Percentiles rank a stretch among this genome's conserved stretches.
These are phyloP conservation scores for Daldinia vernicosa DNA, from an alignment of 495 filamentous ascomycete species.

Conservation along the genomic window DNA sequence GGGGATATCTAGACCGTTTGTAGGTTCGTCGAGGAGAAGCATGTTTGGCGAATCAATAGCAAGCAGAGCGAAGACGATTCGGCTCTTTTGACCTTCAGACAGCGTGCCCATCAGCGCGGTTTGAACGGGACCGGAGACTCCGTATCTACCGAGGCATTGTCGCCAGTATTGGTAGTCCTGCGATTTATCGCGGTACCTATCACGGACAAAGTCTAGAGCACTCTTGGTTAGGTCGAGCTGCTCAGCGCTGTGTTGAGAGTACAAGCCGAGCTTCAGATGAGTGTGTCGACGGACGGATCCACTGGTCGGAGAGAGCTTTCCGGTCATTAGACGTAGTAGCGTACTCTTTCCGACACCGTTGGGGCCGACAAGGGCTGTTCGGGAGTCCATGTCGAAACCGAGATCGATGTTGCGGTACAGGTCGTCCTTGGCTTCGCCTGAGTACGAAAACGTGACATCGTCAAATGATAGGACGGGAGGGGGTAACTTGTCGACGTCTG, in stretches of 20 bases:
- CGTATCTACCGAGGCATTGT: slow-evolving; percentile 94
- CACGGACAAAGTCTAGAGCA: slow-evolving; percentile 94
- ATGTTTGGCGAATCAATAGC: slow-evolving; percentile 98
- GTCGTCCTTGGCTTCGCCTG: slow-evolving; percentile 85
- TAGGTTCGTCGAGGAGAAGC: slow-evolving; percentile 97
- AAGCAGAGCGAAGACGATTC: slow-evolving; percentile 96
- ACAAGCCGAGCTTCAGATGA: slow-evolving; percentile 96
- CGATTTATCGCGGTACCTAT: slow-evolving; percentile 86
- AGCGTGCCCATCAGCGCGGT: slow-evolving; percentile 97
- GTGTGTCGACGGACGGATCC: slow-evolving; percentile 91
- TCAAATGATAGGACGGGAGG: slow-evolving; percentile 97
- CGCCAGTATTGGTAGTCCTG: slow-evolving; percentile 99
- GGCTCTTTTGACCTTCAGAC: slow-evolving; percentile 95
- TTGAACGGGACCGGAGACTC: slow-evolving; percentile 89
- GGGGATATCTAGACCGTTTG: slow-evolving; percentile 98
- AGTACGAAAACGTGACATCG: slow-evolving; percentile 97
- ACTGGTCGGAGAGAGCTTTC: slow-evolving; percentile 84
- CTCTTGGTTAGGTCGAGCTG: slow-evolving; percentile 99
- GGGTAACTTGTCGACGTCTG: slow-evolving; percentile 96
- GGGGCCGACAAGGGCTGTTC: slow-evolving; percentile 94
- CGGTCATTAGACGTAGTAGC: slow-evolving; percentile 95
- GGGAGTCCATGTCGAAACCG: slow-evolving; percentile 99
- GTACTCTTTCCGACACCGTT: slow-evolving; percentile 99
- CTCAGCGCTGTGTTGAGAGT: slow-evolving; percentile 97
- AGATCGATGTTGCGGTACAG: slow-evolving; percentile 96